Base-by-base conservation (phyloP, 257 asterid species). In the Przewalskia tangutica region DNA sequence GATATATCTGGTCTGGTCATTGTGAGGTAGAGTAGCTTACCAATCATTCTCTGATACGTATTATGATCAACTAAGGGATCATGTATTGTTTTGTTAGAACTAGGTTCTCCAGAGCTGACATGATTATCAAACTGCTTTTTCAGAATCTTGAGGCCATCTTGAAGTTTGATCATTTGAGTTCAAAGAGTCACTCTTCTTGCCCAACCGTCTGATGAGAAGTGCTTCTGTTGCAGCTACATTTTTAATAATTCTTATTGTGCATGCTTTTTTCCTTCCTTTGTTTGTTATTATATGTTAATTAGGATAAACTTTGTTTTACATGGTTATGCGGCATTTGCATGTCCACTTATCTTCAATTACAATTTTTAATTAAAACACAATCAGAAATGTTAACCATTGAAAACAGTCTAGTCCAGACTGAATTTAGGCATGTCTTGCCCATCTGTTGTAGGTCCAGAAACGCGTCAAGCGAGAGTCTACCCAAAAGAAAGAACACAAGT, bases 131-230 rank as follows among this genome's bases (percentile, higher is more conserved):
- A n/a, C n/a, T n/a, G n/a, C n/a, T n/a, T n/a, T 84, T 89, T 80
- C 92, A 85, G 9, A 90, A 85, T 76, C 86, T 91, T 9, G 95
- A 89, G 87, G 88, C 89, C n/a, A 73, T 90, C 84, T 84, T 91
- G 86, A 91, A 90, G 86, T 73, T 88, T 36, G 94, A 91, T 59
- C 83, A 77, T 54, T 83, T 90, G 14, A 48, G 64, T 58, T 87
- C 91, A 27, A 86, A 84, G 85, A 87, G 80, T 48, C 59, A 79
- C 38, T 87, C 92, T n/a, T 90, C 93, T 18, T 89, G 53, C 86
- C 85, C 89, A 42, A 88, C 88, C 66, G 54, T 86, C 80, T 60
- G 77, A 67, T 67, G 53, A 40, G 50, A 67, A 4, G 77, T 40
- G 77, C 53, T 40, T 40, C 51, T 6, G 4, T 40, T 67, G 77